phyloP scores from a whole-genome alignment of 1,139 yeast genomes.

The Scheffersomyces segobiensis region DNA sequence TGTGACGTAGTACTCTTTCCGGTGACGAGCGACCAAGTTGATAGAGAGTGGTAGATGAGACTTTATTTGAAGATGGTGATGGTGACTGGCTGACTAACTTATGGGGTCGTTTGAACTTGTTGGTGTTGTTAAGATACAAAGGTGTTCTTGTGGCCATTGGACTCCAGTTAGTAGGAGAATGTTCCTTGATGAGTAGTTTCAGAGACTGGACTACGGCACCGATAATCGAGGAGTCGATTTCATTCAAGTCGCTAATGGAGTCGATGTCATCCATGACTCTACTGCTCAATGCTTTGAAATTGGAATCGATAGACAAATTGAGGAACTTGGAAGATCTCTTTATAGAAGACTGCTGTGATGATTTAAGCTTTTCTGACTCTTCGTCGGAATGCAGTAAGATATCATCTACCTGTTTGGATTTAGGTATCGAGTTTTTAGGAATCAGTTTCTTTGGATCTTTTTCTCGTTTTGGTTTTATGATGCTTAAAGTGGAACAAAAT shows the following conservation, averaged over 20 bases:
- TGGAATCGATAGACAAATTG: conserved; percentile 46
- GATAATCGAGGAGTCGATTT: conserved; percentile 23
- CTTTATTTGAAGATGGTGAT: conserved; percentile 33
- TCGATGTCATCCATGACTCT: conserved; percentile 21
- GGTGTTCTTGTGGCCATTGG: conserved; percentile 17
- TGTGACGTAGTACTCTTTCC: conserved; percentile 5
- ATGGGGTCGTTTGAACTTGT: conserved; percentile 50
- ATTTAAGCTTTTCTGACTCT: conserved; percentile 20
- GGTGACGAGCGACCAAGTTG: not conserved
- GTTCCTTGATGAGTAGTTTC: conserved; percentile 10
- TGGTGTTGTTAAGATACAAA: conserved; percentile 14
- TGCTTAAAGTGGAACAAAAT: not conserved
- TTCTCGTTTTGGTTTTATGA: not conserved
- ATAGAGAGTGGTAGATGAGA: not conserved
- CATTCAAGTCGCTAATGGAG: conserved; percentile 29
- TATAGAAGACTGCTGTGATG: conserved; percentile 29
- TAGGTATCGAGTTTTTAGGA: not conserved
- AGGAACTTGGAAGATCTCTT: conserved; percentile 49
- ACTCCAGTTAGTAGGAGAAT: conserved; percentile 19
- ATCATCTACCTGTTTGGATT: conserved; percentile 9
- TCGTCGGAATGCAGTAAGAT: conserved; percentile 9
- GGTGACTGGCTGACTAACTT: conserved; percentile 48
- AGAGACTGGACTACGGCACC: conserved; percentile 4
- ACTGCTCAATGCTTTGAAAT: conserved; percentile 13
- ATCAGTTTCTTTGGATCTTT: not conserved